Evolutionary conservation across 257 asterid species (phyloP).

Genomic region (Pogostemon cablin): DNA sequence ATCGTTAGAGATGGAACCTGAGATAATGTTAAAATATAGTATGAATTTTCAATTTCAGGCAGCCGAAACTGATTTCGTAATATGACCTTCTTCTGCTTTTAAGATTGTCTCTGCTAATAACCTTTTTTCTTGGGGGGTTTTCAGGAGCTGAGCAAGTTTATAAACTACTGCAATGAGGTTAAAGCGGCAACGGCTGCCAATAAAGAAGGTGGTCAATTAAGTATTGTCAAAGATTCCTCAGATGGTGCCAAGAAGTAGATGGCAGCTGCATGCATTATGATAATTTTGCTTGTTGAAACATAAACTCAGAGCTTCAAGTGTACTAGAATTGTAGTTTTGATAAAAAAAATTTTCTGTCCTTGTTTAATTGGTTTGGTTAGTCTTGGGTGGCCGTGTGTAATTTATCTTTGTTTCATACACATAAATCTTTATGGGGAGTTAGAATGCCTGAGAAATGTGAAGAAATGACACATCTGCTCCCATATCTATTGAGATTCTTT

Average conservation of each 20-base stretch:
- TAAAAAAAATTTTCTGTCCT: not conserved
- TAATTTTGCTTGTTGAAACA: slow-evolving; percentile 14
- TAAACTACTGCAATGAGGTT: slow-evolving; percentile 53
- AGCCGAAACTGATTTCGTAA: not conserved
- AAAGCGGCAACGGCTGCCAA: slow-evolving; percentile 82
- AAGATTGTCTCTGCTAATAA: not conserved
- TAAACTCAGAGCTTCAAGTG: slow-evolving; percentile 25
- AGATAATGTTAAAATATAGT: not conserved
- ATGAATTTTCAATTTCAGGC: not conserved
- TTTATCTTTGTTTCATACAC: not conserved
- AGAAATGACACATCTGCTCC: slow-evolving; percentile 4
- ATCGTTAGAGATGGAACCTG: slow-evolving; percentile 6
- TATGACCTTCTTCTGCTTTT: not conserved
- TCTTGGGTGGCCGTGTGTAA: not conserved
- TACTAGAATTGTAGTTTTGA: slow-evolving; percentile 5
- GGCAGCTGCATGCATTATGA: not conserved
- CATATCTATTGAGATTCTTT: not conserved
- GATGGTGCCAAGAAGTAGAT: slow-evolving; percentile 55
- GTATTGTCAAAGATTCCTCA: slow-evolving; percentile 68
- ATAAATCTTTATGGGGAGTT: slow-evolving; percentile 4
- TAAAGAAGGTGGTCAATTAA: slow-evolving; percentile 89
- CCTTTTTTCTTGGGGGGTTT: not conserved
- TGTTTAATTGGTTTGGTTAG: not conserved
- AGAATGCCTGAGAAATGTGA: not conserved
- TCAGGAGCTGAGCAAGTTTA: slow-evolving; percentile 58